A percentile compares a stretch with the other conserved stretches of the same genome.
Conservation (phyloP, 306 rosid genomes). For the Quercus dentata region DNA sequence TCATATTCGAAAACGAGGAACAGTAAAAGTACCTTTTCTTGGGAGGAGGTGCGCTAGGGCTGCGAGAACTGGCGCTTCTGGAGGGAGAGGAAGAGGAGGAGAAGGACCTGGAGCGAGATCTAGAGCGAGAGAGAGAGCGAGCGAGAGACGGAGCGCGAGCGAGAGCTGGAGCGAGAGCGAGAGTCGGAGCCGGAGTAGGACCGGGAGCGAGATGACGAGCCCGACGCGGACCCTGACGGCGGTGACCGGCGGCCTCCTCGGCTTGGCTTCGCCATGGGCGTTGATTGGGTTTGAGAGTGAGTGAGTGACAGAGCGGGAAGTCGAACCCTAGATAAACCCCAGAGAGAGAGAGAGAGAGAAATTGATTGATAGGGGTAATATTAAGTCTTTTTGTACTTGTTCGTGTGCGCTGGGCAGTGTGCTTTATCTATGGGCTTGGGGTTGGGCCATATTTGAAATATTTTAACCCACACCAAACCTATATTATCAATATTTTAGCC, state of each 20-base stretch:
- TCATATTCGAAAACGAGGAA: not conserved
- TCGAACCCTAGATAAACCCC: constrained; percentile 80
- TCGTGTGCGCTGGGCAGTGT: too few relatives aligned
- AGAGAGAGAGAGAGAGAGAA: not conserved
- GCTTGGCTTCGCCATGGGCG: constrained; percentile 82
- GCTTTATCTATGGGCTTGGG: too few relatives aligned
- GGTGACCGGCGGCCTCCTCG: constrained; percentile 86
- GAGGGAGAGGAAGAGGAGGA: constrained; percentile 79
- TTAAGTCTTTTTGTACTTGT: too few relatives aligned
- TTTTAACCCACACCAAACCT: too few relatives aligned
- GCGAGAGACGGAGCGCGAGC: constrained; percentile 46
- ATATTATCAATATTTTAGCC: too few relatives aligned
- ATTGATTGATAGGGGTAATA: not conserved
- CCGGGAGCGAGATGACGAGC: constrained; percentile 65
- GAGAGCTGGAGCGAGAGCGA: constrained; percentile 39
- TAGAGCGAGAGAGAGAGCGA: constrained; percentile 40
- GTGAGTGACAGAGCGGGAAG: not conserved
- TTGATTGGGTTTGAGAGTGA: too few relatives aligned
- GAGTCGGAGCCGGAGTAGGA: constrained; percentile 61
- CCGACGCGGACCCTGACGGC: constrained; percentile 72
- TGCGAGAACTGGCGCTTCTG: constrained; percentile 57
- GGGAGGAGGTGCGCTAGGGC: constrained; percentile 74
- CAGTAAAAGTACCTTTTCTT: constrained; percentile 42
- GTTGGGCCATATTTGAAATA: too few relatives aligned
- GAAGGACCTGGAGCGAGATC: constrained; percentile 69